Evolutionary conservation across 768 basidiomycete species (phyloP).

Genomic region (Boletus rufocinnamomeus): DNA sequence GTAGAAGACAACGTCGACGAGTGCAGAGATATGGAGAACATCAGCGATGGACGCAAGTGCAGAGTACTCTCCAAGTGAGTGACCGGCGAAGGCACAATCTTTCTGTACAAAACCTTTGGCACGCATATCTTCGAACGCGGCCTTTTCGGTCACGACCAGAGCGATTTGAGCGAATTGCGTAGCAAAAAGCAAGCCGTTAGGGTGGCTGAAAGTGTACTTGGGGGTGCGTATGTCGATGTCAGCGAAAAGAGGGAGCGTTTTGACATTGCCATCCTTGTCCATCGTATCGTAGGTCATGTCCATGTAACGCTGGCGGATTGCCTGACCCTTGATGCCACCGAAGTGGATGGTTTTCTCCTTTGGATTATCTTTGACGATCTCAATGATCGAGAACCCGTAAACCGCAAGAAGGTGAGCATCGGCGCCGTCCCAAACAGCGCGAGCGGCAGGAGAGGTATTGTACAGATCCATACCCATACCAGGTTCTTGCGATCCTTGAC

Average conservation of each 20-base stretch:
- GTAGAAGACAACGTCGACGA: conserved; percentile 99
- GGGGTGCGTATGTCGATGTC: conserved; percentile 95
- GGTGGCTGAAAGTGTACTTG: conserved; percentile 98
- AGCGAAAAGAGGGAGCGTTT: conserved; percentile 93
- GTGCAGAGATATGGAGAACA: conserved; percentile 90
- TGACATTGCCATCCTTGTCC: conserved; percentile 94
- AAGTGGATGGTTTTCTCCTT: conserved; percentile 99
- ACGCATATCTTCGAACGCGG: conserved; percentile 98
- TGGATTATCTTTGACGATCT: conserved; percentile 98
- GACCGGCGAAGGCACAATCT: conserved; percentile 93
- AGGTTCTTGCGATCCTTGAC: conserved; percentile 96
- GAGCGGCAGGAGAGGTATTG: conserved; percentile 87
- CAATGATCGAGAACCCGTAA: conserved; percentile 98
- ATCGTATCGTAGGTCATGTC: conserved; percentile 98
- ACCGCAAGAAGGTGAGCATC: conserved; percentile 91
- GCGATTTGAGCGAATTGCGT: conserved; percentile 99
- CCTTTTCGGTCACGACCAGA: conserved; percentile 96
- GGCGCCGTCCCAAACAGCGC: conserved; percentile 96
- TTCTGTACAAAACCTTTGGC: conserved; percentile 93
- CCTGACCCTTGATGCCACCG: conserved; percentile 98
- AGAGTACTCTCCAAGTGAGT: conserved; percentile 98
- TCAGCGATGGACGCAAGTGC: conserved; percentile 97
- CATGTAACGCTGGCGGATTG: conserved; percentile 98
- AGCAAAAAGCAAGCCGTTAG: conserved; percentile 91
- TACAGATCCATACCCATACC: conserved; percentile 99